phyloP scores from a whole-genome alignment of 345 rosid species.

The Pugionium cornutum region DNA sequence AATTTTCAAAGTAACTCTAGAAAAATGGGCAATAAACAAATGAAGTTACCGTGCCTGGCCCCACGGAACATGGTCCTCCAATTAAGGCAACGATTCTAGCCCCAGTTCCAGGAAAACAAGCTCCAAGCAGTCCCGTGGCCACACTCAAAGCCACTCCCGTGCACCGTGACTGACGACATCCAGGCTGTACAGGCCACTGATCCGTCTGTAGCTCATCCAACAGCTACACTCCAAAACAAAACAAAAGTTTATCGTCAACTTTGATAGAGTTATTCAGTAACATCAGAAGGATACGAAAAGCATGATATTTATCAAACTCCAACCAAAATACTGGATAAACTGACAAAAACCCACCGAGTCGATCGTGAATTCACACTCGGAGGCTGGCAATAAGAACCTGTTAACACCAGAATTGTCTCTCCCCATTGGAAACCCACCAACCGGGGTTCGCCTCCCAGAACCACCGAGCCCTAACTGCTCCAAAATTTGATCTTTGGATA shows the following conservation, averaged over 20 bases:
- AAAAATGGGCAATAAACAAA: conserved; percentile 30
- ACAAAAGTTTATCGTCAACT: neutral
- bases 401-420: conserved; percentile 55
- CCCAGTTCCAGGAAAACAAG: conserved; percentile 93
- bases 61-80: conserved; percentile 61
- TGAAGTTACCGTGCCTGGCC: conserved; percentile 92
- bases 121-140: conserved; percentile 89
- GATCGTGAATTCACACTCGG: conserved; percentile 88
- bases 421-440: conserved; percentile 60
- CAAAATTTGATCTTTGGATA: conserved; percentile 76
- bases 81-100: conserved; percentile 93
- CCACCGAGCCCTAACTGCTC: conserved; percentile 83
- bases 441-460: conserved; percentile 56
- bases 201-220: conserved; percentile 95
- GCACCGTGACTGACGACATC: conserved; percentile 69
- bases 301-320: conserved; percentile 10
- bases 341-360: conserved; percentile 57
- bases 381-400: conserved; percentile 90
- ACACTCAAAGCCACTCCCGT: conserved; percentile 98
- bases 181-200: conserved; percentile 84
- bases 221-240: conserved; percentile 49
- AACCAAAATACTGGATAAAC: neutral
- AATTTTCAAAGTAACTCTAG: neutral
- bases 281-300: neutral
- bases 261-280: neutral